These are phyloP conservation scores for Sarocladium kiliense DNA, from an alignment of 2,329 filamentous ascomycete species.

Conservation along the genomic window DNA sequence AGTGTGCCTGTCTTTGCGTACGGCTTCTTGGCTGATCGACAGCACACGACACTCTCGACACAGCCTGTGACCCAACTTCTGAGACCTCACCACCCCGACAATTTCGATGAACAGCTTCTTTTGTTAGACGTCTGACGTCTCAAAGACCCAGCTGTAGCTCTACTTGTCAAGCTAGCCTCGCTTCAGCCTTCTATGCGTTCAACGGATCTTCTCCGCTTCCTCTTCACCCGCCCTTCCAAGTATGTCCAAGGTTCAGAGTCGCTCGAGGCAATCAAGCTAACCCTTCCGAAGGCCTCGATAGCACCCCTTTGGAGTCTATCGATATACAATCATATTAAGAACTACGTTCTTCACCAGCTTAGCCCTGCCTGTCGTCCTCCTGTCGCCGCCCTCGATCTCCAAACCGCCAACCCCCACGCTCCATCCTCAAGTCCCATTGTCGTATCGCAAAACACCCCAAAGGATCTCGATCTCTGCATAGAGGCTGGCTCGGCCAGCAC, in stretches of 20 bases:
- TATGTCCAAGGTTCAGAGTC: conserved; percentile 40
- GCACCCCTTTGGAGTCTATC: conserved; percentile 37
- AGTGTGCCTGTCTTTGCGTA: neutral
- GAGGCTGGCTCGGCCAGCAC: conserved; percentile 9
- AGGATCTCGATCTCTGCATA: conserved; percentile 15
- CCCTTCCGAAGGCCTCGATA: conserved; percentile 50
- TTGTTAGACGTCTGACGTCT: conserved; percentile 6
- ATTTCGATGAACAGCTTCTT: conserved; percentile 3
- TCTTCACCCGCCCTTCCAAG: conserved; percentile 87
- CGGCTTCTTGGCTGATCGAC: neutral
- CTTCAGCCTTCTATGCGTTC: conserved; percentile 73
- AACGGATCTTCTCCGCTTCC: conserved; percentile 84
- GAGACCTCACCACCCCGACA: neutral
- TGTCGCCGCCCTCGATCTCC: neutral
- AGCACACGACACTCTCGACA: conserved; percentile 3
- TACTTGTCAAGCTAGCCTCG: neutral
- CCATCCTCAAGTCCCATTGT: conserved; percentile 1
- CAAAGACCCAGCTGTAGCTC: neutral
- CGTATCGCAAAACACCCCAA: conserved; percentile 10
- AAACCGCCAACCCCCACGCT: conserved; percentile 12
- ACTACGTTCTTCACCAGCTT: neutral
- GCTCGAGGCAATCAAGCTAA: conserved; percentile 8
- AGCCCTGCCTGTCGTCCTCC: neutral
- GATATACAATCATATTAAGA: neutral
- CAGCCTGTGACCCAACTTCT: neutral